Conservation (phyloP, 2,329 filamentous ascomycete genomes). For the Lachnellula suecica region DNA sequence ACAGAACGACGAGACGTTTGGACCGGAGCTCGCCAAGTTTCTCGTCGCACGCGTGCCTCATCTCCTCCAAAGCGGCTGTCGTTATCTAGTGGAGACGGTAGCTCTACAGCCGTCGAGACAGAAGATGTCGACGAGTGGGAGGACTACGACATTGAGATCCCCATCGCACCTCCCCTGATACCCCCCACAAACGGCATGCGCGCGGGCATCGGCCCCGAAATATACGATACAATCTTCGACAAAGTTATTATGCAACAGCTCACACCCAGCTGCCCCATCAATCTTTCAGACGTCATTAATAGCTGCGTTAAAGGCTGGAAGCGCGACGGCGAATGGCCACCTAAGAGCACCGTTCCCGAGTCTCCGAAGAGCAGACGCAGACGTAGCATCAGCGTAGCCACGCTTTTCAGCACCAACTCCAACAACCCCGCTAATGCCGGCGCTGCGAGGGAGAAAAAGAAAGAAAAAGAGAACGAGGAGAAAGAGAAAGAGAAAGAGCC, state of each 20-base stretch:
- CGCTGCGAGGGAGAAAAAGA: slow-evolving; percentile 11
- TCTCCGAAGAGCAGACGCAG: slow-evolving; percentile 21
- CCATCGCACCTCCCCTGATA: slow-evolving; percentile 71
- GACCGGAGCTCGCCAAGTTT: slow-evolving; percentile 70
- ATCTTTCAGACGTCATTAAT: slow-evolving; percentile 76
- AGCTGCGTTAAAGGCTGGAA: slow-evolving; percentile 91
- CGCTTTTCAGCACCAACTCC: slow-evolving; percentile 22
- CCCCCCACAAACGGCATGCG: slow-evolving; percentile 75
- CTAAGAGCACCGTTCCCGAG: slow-evolving; percentile 51
- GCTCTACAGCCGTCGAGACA: slow-evolving; percentile 21
- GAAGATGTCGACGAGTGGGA: slow-evolving; percentile 25
- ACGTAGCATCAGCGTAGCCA: slow-evolving; percentile 29
- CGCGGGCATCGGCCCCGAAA: slow-evolving; percentile 68
- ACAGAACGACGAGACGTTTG: slow-evolving; percentile 76
- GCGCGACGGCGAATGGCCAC: slow-evolving; percentile 89
- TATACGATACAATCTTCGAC: slow-evolving; percentile 83
- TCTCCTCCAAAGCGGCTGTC: slow-evolving; percentile 30
- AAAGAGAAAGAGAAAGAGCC: slow-evolving; percentile 8
- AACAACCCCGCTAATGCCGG: too few relatives aligned
- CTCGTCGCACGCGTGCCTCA: slow-evolving; percentile 37
- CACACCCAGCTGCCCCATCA: slow-evolving; percentile 85
- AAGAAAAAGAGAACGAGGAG: slow-evolving; percentile 6
- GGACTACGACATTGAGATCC: slow-evolving; percentile 45
- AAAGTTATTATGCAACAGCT: slow-evolving; percentile 81
- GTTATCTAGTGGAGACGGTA: slow-evolving; percentile 33